Conservation (phyloP, 495 filamentous ascomycete species). For the Talaromyces wortmannii region DNA sequence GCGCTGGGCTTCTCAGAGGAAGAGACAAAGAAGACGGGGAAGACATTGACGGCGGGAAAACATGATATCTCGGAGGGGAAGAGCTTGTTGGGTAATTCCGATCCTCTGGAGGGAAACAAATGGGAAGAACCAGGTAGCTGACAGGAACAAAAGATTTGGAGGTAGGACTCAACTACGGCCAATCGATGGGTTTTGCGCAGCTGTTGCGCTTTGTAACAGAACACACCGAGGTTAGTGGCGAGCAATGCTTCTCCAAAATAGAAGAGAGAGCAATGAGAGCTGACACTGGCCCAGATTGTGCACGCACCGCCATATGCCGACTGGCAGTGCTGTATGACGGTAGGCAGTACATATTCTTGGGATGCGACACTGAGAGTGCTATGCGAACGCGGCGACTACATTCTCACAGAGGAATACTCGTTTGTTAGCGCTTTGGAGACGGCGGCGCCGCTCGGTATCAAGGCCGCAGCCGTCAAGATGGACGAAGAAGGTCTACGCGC, state of each 20-base stretch:
- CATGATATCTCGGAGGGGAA: conserved; percentile 66
- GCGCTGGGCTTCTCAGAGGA: conserved; percentile 63
- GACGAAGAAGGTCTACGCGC: conserved; percentile 74
- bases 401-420: conserved; percentile 82
- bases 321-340: conserved; percentile 70
- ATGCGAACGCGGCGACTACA: conserved; percentile 58
- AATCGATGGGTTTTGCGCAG: conserved; percentile 79
- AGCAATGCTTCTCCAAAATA: background rate
- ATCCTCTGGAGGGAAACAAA: conserved; percentile 5
- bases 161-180: conserved; percentile 84
- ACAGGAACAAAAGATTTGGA: conserved; percentile 51
- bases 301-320: conserved; percentile 73
- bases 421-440: conserved; percentile 82
- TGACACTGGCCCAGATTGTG: conserved; percentile 8
- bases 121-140: conserved; percentile 1
- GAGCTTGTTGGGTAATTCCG: conserved; percentile 47
- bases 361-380: conserved; percentile 77
- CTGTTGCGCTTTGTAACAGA: conserved; percentile 84
- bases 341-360: conserved; percentile 71
- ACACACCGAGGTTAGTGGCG: conserved; percentile 64
- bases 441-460: conserved; percentile 67
- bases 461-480: conserved; percentile 65
- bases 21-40: conserved; percentile 47
- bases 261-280: background rate
- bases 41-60: conserved; percentile 63